These are phyloP conservation scores for Pythium aristosporum DNA, from an alignment of 352 stramenopile genomes.

Conservation along the genomic window DNA sequence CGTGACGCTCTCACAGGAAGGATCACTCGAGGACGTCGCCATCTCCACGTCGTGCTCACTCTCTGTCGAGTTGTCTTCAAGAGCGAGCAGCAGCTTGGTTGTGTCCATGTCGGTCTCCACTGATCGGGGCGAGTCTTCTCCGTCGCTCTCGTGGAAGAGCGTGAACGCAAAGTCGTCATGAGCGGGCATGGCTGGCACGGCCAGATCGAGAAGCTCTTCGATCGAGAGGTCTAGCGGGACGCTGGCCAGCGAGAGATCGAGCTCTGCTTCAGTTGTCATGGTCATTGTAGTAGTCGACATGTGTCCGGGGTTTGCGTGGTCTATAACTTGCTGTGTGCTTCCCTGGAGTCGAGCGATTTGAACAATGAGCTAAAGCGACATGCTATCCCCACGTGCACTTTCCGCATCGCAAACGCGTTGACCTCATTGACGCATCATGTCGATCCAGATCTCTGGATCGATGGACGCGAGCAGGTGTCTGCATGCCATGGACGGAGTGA, in stretches of 20 bases:
- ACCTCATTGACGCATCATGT: too few relatives aligned
- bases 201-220: conserved; percentile 12
- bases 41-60: neutral
- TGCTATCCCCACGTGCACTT: neutral
- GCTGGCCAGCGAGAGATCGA: conserved; percentile 4
- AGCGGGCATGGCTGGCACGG: conserved; percentile 2
- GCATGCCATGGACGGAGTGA: too few relatives aligned
- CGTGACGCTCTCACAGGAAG: conserved; percentile 2
- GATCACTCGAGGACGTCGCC: neutral
- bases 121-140: conserved; percentile 1
- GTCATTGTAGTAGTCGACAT: neutral
- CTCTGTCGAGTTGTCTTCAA: neutral
- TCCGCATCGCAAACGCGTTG: too few relatives aligned
- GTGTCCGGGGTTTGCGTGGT: neutral
- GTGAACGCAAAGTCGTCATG: conserved; percentile 24
- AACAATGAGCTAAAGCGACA: conserved; percentile 4
- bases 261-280: conserved; percentile 1
- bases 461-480: too few relatives aligned
- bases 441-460: too few relatives aligned
- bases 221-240: conserved; percentile 12
- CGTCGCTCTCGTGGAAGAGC: conserved; percentile 24
- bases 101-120: neutral
- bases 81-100: neutral
- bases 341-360: too few relatives aligned
- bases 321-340: too few relatives aligned